These are phyloP conservation scores for Trypanosomatidae sp. DNA, from an alignment of 208 protist genomes.

Conservation along the genomic window DNA sequence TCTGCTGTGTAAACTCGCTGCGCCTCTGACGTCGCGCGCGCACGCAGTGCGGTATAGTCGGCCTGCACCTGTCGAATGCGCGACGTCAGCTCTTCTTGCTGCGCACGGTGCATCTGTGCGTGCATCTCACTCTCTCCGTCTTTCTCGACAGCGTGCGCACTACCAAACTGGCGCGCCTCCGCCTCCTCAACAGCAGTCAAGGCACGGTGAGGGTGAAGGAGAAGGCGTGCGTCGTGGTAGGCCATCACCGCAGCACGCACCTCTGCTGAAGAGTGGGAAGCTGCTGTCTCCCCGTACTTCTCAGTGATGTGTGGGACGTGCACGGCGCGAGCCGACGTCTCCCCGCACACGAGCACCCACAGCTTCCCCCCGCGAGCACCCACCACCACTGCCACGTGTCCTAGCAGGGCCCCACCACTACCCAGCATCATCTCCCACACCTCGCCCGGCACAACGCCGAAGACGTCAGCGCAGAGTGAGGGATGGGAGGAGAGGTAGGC, in stretches of 20 bases:
- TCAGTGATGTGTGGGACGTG: conserved; percentile 12
- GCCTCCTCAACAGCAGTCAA: too few relatives aligned
- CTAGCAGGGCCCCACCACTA: conserved; percentile 21
- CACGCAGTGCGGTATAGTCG: too few relatives aligned
- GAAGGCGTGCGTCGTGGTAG: too few relatives aligned
- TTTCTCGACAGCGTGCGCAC: too few relatives aligned
- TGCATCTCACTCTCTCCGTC: conserved; percentile 1
- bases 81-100: too few relatives aligned
- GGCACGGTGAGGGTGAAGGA: too few relatives aligned
- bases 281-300: too few relatives aligned
- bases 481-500: conserved; percentile 70
- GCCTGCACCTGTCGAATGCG: too few relatives aligned
- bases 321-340: conserved; percentile 31
- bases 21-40: conserved; percentile 36
- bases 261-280: neutral
- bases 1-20: conserved; percentile 54
- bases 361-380: conserved; percentile 59
- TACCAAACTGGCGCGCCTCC: too few relatives aligned
- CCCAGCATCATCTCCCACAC: conserved; percentile 42
- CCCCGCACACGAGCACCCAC: conserved; percentile 53
- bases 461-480: conserved; percentile 52
- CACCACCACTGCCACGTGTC: conserved; percentile 28
- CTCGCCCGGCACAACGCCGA: conserved; percentile 58
- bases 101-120: too few relatives aligned
- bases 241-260: conserved; percentile 15